Evolutionary conservation across 2,329 filamentous ascomycete species (phyloP), one percentile per base, ranked within the genome.

Genomic region (Colletotrichum limetticola): DNA sequence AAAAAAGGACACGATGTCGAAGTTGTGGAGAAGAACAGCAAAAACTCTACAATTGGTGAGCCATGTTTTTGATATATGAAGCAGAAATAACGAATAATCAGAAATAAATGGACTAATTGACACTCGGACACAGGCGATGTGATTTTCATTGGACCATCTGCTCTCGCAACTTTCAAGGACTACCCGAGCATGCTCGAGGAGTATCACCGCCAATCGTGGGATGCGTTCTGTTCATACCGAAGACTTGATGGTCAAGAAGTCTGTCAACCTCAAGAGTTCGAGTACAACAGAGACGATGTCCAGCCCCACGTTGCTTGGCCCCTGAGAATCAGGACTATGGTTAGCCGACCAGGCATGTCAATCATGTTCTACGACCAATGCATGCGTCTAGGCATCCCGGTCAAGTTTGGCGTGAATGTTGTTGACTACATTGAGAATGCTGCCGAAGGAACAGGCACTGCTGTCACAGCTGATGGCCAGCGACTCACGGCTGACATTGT

Each of bases 1-100:
- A 68, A 60, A 49, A 68, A 68, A 14, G 66, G 66, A 4, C 58
- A 68, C 32, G 57, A 57, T 6, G 58, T 64, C 24, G 53, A 32
- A 14, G 19, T 63, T 16, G 1, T 57, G 9, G 59, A 57, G 35
- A 63, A 68, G 12, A 57, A 19, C 35, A 8, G 26, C 8, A 5
- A 56, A 12, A 68, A 63, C 66, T 68, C 66, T 5, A 53, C 57
- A 19, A 42, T 42, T 42, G 37, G 37, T 19, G 16, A 42, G 37
- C 14, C 6, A 16, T 19, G 6, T 42, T 3, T 19, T 14, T 19
- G 3, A 42, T 7, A 35, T 2, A 35, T 35, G 9, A 12, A 42
- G 6, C 1, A 42, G 16, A 42, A 19, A 42, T 16, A 42, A 16
- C 16, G 37, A 11, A 32, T 32, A 11, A 32, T 32, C 9, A 32